Evolutionary conservation across 108 stramenopile species (phyloP), one percentile per base, ranked within the genome.

Genomic region (Thalassiosira profunda): DNA sequence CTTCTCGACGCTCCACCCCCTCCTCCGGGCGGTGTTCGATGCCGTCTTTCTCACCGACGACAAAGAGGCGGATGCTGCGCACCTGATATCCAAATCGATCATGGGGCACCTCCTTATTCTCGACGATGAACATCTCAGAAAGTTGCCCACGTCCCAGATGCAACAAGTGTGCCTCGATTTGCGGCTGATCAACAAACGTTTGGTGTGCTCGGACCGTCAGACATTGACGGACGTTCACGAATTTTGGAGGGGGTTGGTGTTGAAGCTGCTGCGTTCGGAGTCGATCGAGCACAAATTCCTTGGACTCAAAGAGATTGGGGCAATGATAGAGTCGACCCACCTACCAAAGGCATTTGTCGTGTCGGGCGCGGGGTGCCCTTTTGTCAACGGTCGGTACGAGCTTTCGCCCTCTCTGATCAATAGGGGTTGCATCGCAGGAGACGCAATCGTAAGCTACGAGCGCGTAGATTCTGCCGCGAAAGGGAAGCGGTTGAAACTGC

Each of bases 201-300:
- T 52, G 33, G 17, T 31, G 6, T 17, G 17, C 29, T 52, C 51
- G 6, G 9, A 17, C 29, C 51, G 34, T 18, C 51, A 31, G 18
- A 1, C 21, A 11, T 31, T 52, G 51, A 31, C 51, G 33, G 51
- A 31, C 6, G 29, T 52, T 52, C 29, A 52, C 9, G 34, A 52
- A n/a, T 52, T 52, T 52, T 52, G 51, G 51, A 52, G 51, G 18
- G 33, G n/a, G 12, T 17, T 52, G 51, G 33, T 31, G 3, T 7
- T 52, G 51, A 52, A 52, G n/a, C 51, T 52, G 6, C 15, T 52
- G 29, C 15, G 33, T 17, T 52, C 51, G 21, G 26, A 52, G 33
- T 52, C 51, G 28, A 24, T 29, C 24, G 20, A n/a, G 51, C 51
- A 52, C 30, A 52, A 52, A 31, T 52, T 52, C 15, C 33, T 52